Evolutionary conservation across 805 yeast genomes (phyloP).

Genomic region (Blastobotrys robertii): DNA sequence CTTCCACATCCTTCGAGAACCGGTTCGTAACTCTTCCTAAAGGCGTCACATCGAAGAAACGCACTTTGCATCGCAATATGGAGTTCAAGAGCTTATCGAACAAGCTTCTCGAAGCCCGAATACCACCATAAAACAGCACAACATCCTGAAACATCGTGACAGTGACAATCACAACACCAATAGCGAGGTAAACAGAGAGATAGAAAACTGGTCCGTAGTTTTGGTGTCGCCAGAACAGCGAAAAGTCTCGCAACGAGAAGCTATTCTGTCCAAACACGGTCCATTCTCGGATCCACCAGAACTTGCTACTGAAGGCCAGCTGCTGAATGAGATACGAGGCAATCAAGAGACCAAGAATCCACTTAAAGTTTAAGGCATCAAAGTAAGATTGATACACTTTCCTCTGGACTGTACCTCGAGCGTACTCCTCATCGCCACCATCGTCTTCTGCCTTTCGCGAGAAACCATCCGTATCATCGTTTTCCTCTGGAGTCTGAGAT

Average conservation of each 20-base stretch:
- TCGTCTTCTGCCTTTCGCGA: constrained; percentile 32
- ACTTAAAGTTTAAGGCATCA: constrained; percentile 53
- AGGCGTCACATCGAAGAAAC: constrained; percentile 95
- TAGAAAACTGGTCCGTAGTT: constrained; percentile 40
- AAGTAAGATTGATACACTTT: constrained; percentile 63
- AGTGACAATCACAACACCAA: constrained; percentile 61
- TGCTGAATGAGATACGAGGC: constrained; percentile 47
- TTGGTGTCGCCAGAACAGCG: too few relatives aligned
- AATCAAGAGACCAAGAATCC: constrained; percentile 39
- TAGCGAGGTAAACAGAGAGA: constrained; percentile 50
- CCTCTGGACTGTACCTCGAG: constrained; percentile 69
- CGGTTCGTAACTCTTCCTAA: constrained; percentile 93
- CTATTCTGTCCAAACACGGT: constrained; percentile 26
- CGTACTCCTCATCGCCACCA: constrained; percentile 70
- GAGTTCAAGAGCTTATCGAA: constrained; percentile 54
- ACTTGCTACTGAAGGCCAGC: constrained; percentile 51
- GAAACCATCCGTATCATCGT: not conserved
- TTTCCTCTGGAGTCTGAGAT: constrained; percentile 53
- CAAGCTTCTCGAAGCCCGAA: constrained; percentile 65
- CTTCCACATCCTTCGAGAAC: constrained; percentile 87
- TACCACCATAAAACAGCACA: constrained; percentile 54
- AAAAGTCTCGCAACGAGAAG: constrained; percentile 33
- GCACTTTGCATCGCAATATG: constrained; percentile 66
- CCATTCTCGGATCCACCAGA: constrained; percentile 87
- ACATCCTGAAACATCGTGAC: constrained; percentile 49